These are phyloP conservation scores for Trypanosoma mega DNA, from an alignment of 208 protist species.

Conservation along the genomic window DNA sequence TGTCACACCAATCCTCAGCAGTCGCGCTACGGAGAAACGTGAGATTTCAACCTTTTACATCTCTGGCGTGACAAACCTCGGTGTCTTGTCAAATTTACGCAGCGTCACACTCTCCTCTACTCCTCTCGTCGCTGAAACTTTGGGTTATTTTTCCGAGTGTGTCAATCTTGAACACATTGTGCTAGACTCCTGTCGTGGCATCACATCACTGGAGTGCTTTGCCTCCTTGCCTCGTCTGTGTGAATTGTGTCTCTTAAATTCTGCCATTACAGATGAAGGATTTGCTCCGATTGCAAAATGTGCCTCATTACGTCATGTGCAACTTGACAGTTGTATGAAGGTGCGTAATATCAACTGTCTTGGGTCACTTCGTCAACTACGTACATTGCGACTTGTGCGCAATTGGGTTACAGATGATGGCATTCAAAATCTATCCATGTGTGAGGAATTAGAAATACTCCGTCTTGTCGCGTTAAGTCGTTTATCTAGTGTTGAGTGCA, in stretches of 20 bases:
- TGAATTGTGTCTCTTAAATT: slow-evolving; percentile 46
- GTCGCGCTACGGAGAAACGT: slow-evolving; percentile 22
- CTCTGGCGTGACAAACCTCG: slow-evolving; percentile 51
- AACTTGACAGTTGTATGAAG: slow-evolving; percentile 70
- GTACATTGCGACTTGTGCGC: slow-evolving; percentile 42
- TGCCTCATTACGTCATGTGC: slow-evolving; percentile 40
- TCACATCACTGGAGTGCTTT: slow-evolving; percentile 57
- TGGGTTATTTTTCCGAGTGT: slow-evolving; percentile 47
- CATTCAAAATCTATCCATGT: slow-evolving; percentile 41
- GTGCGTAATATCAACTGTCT: slow-evolving; percentile 59
- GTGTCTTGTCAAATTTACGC: slow-evolving; percentile 49
- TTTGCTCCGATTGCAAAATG: slow-evolving; percentile 41
- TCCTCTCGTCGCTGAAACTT: slow-evolving; percentile 47
- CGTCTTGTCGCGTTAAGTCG: slow-evolving; percentile 55
- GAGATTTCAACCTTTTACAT: slow-evolving; percentile 61
- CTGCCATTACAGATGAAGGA: slow-evolving; percentile 57
- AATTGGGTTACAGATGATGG: slow-evolving; percentile 54
- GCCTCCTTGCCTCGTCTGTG: slow-evolving; percentile 36
- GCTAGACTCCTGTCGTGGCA: slow-evolving; percentile 52
- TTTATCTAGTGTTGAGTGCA: slow-evolving; percentile 36
- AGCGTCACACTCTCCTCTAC: slow-evolving; percentile 61
- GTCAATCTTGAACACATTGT: slow-evolving; percentile 57
- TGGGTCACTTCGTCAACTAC: slow-evolving; percentile 28
- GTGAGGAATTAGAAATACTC: slow-evolving; percentile 49
- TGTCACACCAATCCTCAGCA: slow-evolving; percentile 75